Conservation (phyloP, 23 red algal species). For the Gracilaria gracilis region DNA sequence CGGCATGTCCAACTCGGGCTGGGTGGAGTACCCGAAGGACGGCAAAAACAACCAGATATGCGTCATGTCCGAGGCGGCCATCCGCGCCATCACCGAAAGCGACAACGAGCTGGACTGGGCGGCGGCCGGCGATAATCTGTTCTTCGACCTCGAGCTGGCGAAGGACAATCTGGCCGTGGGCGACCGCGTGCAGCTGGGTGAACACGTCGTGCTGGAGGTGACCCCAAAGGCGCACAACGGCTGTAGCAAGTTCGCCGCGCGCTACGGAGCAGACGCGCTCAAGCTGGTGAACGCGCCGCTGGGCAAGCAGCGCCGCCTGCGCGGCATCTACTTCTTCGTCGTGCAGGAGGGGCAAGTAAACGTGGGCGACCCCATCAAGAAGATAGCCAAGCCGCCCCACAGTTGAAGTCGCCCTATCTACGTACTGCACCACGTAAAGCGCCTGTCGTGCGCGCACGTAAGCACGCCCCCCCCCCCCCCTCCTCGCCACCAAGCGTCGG, state of each 20-base stretch:
- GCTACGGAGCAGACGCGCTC: slow-evolving; percentile 61
- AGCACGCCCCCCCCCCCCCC: not conserved
- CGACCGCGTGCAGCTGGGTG: slow-evolving; percentile 58
- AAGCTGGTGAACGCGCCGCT: slow-evolving; percentile 29
- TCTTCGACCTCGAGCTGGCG: slow-evolving; percentile 60
- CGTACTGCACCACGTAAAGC: not conserved
- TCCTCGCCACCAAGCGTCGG: no score
- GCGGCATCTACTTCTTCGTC: slow-evolving; percentile 73
- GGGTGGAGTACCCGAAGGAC: slow-evolving; percentile 7
- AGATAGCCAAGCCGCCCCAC: not conserved
- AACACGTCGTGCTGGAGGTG: slow-evolving; percentile 53
- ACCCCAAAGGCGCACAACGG: slow-evolving; percentile 64
- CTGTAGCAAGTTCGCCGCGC: slow-evolving; percentile 57
- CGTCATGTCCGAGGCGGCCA: slow-evolving; percentile 54
- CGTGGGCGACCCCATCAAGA: slow-evolving; percentile 48
- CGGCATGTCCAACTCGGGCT: slow-evolving; percentile 46
- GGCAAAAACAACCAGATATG: slow-evolving; percentile 46
- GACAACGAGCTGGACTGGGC: slow-evolving; percentile 44
- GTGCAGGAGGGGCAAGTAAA: slow-evolving; percentile 41
- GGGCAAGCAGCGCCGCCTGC: slow-evolving; percentile 37
- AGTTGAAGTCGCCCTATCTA: not conserved
- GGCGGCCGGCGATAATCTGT: slow-evolving; percentile 67
- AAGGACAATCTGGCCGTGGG: slow-evolving; percentile 39
- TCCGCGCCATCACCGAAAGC: slow-evolving; percentile 41
- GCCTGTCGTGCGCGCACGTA: no score